Conservation (phyloP, 805 yeast genomes). For the Lipomyces oligophaga region DNA sequence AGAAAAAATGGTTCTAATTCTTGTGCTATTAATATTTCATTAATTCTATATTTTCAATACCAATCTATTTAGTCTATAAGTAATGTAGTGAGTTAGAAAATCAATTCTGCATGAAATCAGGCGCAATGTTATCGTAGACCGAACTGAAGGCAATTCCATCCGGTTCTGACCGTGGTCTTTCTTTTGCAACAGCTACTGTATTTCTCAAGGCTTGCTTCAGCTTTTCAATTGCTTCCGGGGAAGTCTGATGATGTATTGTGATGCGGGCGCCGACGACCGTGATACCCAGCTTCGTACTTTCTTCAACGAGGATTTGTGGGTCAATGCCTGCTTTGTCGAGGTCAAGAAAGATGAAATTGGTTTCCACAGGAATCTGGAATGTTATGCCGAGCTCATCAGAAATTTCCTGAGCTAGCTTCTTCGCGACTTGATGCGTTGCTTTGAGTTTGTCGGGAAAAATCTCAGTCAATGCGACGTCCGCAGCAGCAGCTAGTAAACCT, state of each 20-base stretch:
- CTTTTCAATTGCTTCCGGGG: slow-evolving; percentile 51
- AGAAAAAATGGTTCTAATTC: slow-evolving; percentile 20
- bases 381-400: slow-evolving; percentile 47
- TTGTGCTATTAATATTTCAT: too few relatives aligned
- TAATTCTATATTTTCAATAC: too few relatives aligned
- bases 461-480: slow-evolving; percentile 68
- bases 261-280: slow-evolving; percentile 69
- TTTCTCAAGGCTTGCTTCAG: slow-evolving; percentile 47
- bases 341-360: slow-evolving; percentile 76
- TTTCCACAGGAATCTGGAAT: slow-evolving; percentile 71
- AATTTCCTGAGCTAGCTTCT: slow-evolving; percentile 43
- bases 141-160: slow-evolving; percentile 8
- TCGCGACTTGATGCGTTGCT: slow-evolving; percentile 50
- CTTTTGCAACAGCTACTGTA: slow-evolving; percentile 13
- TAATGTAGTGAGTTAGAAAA: too few relatives aligned
- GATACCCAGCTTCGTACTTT: slow-evolving; percentile 58
- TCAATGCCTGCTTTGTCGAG: slow-evolving; percentile 51
- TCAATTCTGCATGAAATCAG: slow-evolving; percentile 1
- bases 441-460: slow-evolving; percentile 55
- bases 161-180: slow-evolving; percentile 1
- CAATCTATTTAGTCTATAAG: too few relatives aligned
- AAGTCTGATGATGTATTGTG: slow-evolving; percentile 72
- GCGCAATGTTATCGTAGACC: slow-evolving; percentile 16
- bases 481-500: slow-evolving; percentile 80
- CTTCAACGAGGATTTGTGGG: slow-evolving; percentile 50